phyloP scores from a whole-genome alignment of 2,329 filamentous ascomycete species.

The Ambrosiella xylebori region DNA sequence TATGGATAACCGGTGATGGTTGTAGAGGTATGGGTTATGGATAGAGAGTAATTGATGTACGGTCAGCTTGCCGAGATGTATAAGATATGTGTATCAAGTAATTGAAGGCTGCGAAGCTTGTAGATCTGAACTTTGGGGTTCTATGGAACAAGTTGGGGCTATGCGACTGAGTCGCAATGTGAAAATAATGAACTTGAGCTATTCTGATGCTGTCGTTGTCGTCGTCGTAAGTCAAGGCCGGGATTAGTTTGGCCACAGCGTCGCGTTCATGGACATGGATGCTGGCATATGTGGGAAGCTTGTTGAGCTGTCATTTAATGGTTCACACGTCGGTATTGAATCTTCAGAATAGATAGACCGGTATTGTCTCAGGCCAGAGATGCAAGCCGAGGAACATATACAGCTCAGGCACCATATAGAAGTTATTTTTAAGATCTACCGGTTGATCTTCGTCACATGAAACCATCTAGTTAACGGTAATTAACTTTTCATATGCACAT shows the following conservation, averaged over 20 bases:
- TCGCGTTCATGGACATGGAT: constrained; percentile 7
- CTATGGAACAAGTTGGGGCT: not conserved
- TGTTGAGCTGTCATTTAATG: not conserved
- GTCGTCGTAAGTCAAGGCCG: constrained; percentile 5
- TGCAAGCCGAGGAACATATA: not conserved
- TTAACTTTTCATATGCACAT: too few relatives aligned
- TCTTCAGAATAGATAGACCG: too few relatives aligned
- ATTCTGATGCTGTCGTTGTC: not conserved
- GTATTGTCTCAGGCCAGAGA: too few relatives aligned
- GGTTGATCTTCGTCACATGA: too few relatives aligned
- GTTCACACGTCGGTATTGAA: not conserved
- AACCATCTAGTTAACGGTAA: too few relatives aligned
- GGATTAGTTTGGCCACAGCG: constrained; percentile 6
- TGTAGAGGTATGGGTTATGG: not conserved
- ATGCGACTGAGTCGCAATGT: not conserved
- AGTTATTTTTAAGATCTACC: not conserved
- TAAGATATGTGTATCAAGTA: not conserved
- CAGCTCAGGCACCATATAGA: not conserved
- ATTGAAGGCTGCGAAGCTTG: not conserved
- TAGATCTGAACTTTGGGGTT: not conserved
- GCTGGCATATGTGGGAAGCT: not conserved
- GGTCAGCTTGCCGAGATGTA: too few relatives aligned
- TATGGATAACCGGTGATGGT: not conserved
- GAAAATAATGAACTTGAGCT: not conserved
- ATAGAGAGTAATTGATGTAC: not conserved